Evolutionary conservation across 495 filamentous ascomycete species (phyloP), one percentile per base, ranked within the genome.

Genomic region (Hypoxylon intermedium): DNA sequence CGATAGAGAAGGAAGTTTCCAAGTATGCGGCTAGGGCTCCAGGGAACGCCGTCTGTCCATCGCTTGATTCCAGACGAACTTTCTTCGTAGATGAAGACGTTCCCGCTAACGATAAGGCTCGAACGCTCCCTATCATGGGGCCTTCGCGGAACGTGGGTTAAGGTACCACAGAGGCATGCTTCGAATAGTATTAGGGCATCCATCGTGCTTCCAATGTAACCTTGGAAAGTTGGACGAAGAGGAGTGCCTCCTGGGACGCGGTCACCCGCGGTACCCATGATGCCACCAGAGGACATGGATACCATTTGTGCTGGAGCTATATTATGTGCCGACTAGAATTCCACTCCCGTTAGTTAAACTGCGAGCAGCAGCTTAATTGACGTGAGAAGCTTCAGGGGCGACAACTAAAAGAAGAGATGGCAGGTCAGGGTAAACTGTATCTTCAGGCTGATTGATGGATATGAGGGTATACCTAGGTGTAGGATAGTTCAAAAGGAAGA

Each of bases 1-100:
- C 93, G 88, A 70, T 97, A 97, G 58, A 97, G 82, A 24, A 97
- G 83, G 65, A 92, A 95, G 65, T 96, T 96, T 37, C 87, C 88
- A 38, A 94, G 75, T 28, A 96, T 93, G 12, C 93, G 87, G 70
- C 92, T 95, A 0, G 93, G 92, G 65, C 89, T 93, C 93, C 93
- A 97, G 13, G 85, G 85, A 9, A 90, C 82, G 2, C 92, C 91
- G 70, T 97, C 93, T 0, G 93, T 97, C 93, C 93, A 97, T 34
- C 93, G 83, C 75, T 93, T 95, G 73, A 97, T 95, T 1, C 89
- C 90, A 0, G 92, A 93, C 0, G 89, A 85, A 51, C 89, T 85
- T 68, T 96, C 91, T 67, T 94, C 90, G 73, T 96, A 96, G 60
- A 96, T 89, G 71, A 96, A 93, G 9, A 96, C 83, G 49, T 87